phyloP scores from a whole-genome alignment of 495 filamentous ascomycete genomes.

The Apodospora peruviana region DNA sequence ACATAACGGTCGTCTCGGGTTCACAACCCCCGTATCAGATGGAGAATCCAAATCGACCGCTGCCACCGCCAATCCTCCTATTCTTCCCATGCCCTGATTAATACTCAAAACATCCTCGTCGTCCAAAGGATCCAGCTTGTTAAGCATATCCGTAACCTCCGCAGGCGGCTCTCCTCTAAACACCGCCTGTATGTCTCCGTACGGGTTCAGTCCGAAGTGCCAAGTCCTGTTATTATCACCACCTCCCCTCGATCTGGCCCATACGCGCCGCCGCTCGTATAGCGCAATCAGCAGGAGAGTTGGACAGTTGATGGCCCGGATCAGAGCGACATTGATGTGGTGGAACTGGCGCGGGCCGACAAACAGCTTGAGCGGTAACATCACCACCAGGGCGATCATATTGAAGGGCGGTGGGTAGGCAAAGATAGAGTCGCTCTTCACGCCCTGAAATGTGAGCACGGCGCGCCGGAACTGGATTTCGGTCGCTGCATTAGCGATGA shows the following conservation, averaged over 20 bases:
- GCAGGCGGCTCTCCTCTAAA: constrained; percentile 56
- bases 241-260: constrained; percentile 17
- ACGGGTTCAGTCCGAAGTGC: constrained; percentile 47
- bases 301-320: constrained; percentile 52
- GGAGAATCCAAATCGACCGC: no score
- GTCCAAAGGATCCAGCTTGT: constrained; percentile 24
- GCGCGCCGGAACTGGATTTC: constrained; percentile 60
- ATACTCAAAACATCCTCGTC: background rate
- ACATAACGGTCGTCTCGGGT: no score
- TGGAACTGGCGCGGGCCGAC: constrained; percentile 54
- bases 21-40: no score
- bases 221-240: constrained; percentile 1
- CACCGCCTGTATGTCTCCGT: constrained; percentile 55
- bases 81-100: no score
- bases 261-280: constrained; percentile 44
- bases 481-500: constrained; percentile 53
- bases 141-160: constrained; percentile 34
- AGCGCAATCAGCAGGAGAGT: constrained; percentile 47
- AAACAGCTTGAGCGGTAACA: constrained; percentile 53
- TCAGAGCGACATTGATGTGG: constrained; percentile 53
- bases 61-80: no score
- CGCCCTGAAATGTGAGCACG: constrained; percentile 60
- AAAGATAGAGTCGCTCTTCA: constrained; percentile 60
- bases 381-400: constrained; percentile 49
- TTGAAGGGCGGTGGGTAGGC: constrained; percentile 62